A percentile compares a stretch with the other conserved stretches of the same genome.
phyloP scores from a whole-genome alignment of 805 yeast species.

The Saturnispora ahearnii region DNA sequence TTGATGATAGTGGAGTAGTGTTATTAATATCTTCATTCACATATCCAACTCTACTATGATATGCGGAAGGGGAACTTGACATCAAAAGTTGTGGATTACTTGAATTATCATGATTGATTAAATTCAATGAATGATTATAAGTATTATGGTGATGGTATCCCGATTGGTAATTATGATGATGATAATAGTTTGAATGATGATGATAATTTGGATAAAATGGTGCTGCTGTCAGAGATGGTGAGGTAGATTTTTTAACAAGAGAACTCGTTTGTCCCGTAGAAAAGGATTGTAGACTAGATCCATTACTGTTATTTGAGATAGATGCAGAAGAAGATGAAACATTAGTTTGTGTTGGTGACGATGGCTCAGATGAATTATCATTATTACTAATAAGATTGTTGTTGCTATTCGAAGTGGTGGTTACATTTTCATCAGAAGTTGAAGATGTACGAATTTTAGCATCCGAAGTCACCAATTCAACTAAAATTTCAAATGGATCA shows the following conservation, averaged over 20 bases:
- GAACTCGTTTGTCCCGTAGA: conserved; percentile 1
- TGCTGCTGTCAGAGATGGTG: conserved; percentile 4
- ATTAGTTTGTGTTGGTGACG: conserved; percentile 20
- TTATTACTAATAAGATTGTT: conserved; percentile 8
- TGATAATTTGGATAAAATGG: conserved; percentile 2
- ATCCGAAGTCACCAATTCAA: conserved; percentile 47
- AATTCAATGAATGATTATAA: conserved; percentile 4
- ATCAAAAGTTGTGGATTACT: background rate
- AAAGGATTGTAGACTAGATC: conserved; percentile 11
- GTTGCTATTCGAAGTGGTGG: background rate
- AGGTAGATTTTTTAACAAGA: conserved; percentile 3
- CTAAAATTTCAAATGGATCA: conserved; percentile 44
- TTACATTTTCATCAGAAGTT: background rate
- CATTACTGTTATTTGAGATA: conserved; percentile 7
- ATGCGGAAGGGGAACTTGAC: conserved; percentile 11
- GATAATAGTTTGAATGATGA: background rate
- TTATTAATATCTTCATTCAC: background rate
- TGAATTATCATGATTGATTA: background rate
- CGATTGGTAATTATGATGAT: conserved; percentile 6
- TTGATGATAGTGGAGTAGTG: conserved; percentile 10
- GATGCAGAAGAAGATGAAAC: conserved; percentile 15
- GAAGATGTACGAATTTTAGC: conserved; percentile 22
- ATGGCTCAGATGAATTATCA: conserved; percentile 6
- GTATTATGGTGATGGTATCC: conserved; percentile 6
- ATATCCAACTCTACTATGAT: background rate